Evolutionary conservation across 2,329 filamentous ascomycete species (phyloP), one percentile per base, ranked within the genome.

Genomic region (Colletotrichum euphorbiae): DNA sequence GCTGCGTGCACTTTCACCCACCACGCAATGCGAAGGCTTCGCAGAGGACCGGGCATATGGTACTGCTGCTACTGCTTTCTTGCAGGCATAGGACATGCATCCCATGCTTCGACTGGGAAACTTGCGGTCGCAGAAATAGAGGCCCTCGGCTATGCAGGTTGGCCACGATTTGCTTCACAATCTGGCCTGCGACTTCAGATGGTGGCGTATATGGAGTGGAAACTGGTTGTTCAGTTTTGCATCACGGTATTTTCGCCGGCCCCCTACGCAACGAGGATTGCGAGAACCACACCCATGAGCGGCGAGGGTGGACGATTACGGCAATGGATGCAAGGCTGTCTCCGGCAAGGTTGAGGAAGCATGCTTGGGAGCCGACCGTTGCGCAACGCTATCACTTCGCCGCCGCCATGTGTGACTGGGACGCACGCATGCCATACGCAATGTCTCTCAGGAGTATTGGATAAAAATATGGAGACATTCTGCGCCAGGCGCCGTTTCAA

Each of bases 61-160:
- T 28, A 28, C 28, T 28, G 28, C 28, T 28, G 28, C 28, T 28
- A 28, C 54, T 51, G 55, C 59, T 31, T 24, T 58, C 36, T 62
- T 65, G 65, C 66, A 58, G 54, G 69, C 40, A 59, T 28, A 52
- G 24, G 43, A 60, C 70, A 71, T 71, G 69, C 69, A 69, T 59
- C 59, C 62, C 60, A 69, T 62, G 66, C 69, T 67, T 71, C 62
- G 54, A 28, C 59, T 67, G 67, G 69, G 66, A 65, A 60, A 60
- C 21, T 50, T 67, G 36, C 70, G 76, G 76, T 71, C 75, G 77
- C 77, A 79, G 75, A 76, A 75, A 72, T 70, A 74, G 75, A 75
- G 77, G 71, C 77, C 77, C 75, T 79, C 78, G 77, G 77, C 71
- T 79, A 79, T 80, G 78, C 78, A 79, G 73, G 71, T 59, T 61